Base-by-base conservation (phyloP, 1,284 basidiomycete genomes). In the Taiwanofungus camphoratus region DNA sequence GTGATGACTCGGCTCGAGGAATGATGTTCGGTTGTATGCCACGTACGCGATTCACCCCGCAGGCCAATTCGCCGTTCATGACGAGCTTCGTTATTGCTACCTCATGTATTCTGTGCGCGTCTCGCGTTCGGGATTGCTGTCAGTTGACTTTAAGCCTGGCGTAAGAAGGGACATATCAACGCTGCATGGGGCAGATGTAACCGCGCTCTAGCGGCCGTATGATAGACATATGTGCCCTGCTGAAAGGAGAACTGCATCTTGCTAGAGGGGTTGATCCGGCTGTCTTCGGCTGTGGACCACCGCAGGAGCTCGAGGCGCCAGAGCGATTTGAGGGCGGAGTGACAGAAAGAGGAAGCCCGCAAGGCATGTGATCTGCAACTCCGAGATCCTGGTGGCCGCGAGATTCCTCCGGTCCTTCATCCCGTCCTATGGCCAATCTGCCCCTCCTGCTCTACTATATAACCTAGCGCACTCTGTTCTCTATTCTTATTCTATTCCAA, bases 301-400 rank as follows among this genome's bases (percentile, higher is more conserved):
- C n/a, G n/a, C n/a, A n/a, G n/a, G n/a, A n/a, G n/a, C n/a, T n/a
- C n/a, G n/a, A n/a, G n/a, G n/a, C n/a, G n/a, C n/a, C n/a, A n/a
- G n/a, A n/a, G n/a, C n/a, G n/a, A n/a, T n/a, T n/a, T n/a, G n/a
- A n/a, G n/a, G 36, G 8, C 4, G 27, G 22, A 23, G 36, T 6
- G n/a, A 37, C 8, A 23, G 36, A 36, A 44, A 36, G 27, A 40
- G 23, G 43, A 19, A 33, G 29, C 19, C 13, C 20, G 32, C n/a
- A 39, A 41, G 33, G 38, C 44, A 45, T 45, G 44, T 45, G 44
- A 45, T 38, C 39, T 32, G n/a, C 21, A 30, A n/a, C n/a, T n/a
- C n/a, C n/a, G n/a, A n/a, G n/a, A 18, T 36, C 24, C 33, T 44
- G 29, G 19, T 22, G 5, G 22, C 32, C 36, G 38, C 37, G 35